Conservation (phyloP, 106 monocot species). For the Acorus calamus region DNA sequence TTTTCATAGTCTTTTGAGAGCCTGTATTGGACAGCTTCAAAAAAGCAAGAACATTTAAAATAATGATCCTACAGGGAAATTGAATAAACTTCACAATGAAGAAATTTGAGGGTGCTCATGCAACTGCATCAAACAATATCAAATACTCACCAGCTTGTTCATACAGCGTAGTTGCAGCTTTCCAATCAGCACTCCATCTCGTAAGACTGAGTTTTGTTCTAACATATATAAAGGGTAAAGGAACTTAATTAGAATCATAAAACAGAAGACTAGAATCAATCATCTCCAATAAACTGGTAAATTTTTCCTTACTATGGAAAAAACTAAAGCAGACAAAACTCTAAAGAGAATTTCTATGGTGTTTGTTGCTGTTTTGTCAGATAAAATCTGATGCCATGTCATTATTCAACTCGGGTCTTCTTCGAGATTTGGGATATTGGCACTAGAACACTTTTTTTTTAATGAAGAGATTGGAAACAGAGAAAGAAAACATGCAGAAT, state of each 20-base stretch:
- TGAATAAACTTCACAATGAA: neutral
- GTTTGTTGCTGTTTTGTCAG: too few relatives aligned
- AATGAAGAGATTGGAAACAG: too few relatives aligned
- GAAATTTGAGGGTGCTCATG: neutral
- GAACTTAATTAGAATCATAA: neutral
- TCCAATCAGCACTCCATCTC: slow-evolving; percentile 82
- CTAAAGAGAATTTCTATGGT: too few relatives aligned
- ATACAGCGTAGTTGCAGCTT: slow-evolving; percentile 46
- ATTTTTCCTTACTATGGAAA: neutral
- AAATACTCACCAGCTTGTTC: slow-evolving; percentile 57
- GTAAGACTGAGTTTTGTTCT: slow-evolving; percentile 84
- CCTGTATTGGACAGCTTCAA: slow-evolving; percentile 79
- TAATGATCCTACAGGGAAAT: neutral
- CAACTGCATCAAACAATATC: neutral
- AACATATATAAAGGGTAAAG: neutral
- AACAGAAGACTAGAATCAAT: neutral
- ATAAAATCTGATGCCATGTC: too few relatives aligned
- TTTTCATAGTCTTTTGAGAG: slow-evolving; percentile 62
- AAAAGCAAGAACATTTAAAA: slow-evolving; percentile 15
- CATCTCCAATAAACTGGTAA: neutral
- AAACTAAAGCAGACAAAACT: too few relatives aligned
- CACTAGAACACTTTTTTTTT: too few relatives aligned
- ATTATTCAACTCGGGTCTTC: too few relatives aligned
- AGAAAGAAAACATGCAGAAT: too few relatives aligned
- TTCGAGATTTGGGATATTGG: too few relatives aligned